Evolutionary conservation across 2,329 filamentous ascomycete species (phyloP).

Genomic region (Diaporthe vexans): DNA sequence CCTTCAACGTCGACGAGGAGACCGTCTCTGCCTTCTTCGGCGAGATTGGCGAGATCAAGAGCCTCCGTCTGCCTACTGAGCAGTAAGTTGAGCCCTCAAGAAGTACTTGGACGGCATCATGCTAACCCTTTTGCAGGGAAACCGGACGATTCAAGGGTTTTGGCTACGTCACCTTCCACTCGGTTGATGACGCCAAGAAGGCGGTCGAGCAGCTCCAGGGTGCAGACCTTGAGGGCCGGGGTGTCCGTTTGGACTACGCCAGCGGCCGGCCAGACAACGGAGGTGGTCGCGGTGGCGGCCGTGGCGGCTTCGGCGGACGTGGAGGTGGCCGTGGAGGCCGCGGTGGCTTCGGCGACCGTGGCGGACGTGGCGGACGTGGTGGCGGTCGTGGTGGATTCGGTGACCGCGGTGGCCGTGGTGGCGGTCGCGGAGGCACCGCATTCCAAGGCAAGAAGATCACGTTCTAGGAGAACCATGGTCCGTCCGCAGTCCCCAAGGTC

Average conservation of each 20-base stretch:
- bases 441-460: slow-evolving; percentile 87
- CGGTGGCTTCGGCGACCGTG: slow-evolving; percentile 55
- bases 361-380: slow-evolving; percentile 62
- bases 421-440: slow-evolving; percentile 59
- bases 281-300: slow-evolving; percentile 63
- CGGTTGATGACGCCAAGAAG: slow-evolving; percentile 84
- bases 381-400: slow-evolving; percentile 62
- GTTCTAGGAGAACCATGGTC: slow-evolving; percentile 61
- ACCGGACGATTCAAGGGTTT: slow-evolving; percentile 91
- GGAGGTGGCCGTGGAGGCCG: slow-evolving; percentile 63
- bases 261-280: slow-evolving; percentile 69
- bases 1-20: slow-evolving; percentile 86
- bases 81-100: slow-evolving; percentile 63
- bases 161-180: slow-evolving; percentile 88
- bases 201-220: slow-evolving; percentile 76
- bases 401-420: slow-evolving; percentile 53
- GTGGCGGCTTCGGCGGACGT: slow-evolving; percentile 63
- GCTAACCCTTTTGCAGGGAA: slow-evolving; percentile 67
- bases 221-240: slow-evolving; percentile 77
- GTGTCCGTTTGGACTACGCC: slow-evolving; percentile 86
- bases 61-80: slow-evolving; percentile 90
- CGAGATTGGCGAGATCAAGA: slow-evolving; percentile 78
- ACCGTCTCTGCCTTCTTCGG: slow-evolving; percentile 80
- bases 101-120: slow-evolving; percentile 31
- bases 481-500: slow-evolving; percentile 5